Evolutionary conservation across 306 rosid species (phyloP).

Genomic region (Lathyrus sativus): DNA sequence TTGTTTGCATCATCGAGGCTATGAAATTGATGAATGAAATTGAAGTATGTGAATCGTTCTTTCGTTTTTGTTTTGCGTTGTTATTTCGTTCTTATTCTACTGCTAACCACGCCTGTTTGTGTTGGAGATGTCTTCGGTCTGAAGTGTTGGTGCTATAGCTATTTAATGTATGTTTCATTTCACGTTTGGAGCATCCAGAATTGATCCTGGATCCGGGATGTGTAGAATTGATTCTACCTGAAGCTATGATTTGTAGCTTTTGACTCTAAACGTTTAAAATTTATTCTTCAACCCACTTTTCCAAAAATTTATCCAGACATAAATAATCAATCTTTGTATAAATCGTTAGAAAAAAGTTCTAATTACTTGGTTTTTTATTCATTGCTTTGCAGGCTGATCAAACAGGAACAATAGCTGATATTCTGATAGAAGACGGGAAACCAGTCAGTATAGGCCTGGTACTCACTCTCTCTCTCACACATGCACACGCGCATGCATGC

Average conservation of each 20-base stretch:
- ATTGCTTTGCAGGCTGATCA: constrained; percentile 73
- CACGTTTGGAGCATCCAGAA: background rate
- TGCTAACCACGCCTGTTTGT: too few relatives aligned
- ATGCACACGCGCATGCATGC: background rate
- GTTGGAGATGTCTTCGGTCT: too few relatives aligned
- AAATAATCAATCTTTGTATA: background rate
- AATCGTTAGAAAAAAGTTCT: background rate
- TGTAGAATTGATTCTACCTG: too few relatives aligned
- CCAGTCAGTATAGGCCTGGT: constrained; percentile 86
- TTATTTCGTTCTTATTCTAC: background rate
- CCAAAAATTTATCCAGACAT: too few relatives aligned
- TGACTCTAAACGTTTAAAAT: too few relatives aligned
- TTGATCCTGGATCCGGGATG: too few relatives aligned
- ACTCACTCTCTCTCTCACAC: constrained; percentile 32
- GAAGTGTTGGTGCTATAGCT: background rate
- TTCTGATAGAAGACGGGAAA: constrained; percentile 65
- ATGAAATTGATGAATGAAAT: constrained; percentile 98
- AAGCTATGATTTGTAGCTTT: too few relatives aligned
- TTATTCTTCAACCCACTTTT: too few relatives aligned
- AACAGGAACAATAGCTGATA: constrained; percentile 75
- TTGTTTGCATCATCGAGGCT: constrained; percentile 87
- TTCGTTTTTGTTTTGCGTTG: background rate
- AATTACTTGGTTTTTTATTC: constrained; percentile 16
- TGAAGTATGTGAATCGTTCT: constrained; percentile 58
- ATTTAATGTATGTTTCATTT: too few relatives aligned